phyloP scores from a whole-genome alignment of 2,329 filamentous ascomycete genomes.

The Trichoderma brevicompactum region DNA sequence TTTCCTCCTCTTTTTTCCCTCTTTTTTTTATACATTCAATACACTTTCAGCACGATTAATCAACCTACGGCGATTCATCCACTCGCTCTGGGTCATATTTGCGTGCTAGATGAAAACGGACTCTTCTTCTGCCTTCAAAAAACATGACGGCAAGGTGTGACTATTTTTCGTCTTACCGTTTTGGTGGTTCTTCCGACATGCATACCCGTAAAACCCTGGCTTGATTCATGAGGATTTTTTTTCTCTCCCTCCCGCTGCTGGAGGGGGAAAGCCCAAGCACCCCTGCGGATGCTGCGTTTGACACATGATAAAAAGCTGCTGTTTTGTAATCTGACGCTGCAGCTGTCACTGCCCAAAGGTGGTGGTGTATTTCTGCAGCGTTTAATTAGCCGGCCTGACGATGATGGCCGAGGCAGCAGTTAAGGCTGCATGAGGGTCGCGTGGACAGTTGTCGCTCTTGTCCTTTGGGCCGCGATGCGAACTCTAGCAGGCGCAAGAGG shows the following conservation, averaged over 20 bases:
- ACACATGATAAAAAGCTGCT: conserved; percentile 25
- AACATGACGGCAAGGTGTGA: conserved; percentile 33
- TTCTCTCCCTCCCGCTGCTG: not conserved
- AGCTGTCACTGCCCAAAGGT: conserved; percentile 17
- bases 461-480: conserved; percentile 26
- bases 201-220: not conserved
- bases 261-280: not conserved
- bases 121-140: conserved; percentile 33
- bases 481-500: conserved; percentile 21
- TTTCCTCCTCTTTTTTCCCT: conserved; percentile 34
- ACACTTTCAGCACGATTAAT: conserved; percentile 60
- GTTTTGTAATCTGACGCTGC: conserved; percentile 12
- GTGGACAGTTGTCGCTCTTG: conserved; percentile 27
- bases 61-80: conserved; percentile 58
- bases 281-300: conserved; percentile 1
- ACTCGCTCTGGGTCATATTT: conserved; percentile 65
- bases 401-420: conserved; percentile 14
- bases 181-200: conserved; percentile 42
- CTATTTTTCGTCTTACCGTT: conserved; percentile 34
- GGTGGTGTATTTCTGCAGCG: conserved; percentile 3
- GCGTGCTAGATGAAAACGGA: conserved; percentile 57
- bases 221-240: not conserved
- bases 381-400: conserved; percentile 18
- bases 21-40: conserved; percentile 35
- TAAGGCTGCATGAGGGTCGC: conserved; percentile 25